phyloP scores from a whole-genome alignment of 257 asterid genomes.

The Solanum infundibuliforme region DNA sequence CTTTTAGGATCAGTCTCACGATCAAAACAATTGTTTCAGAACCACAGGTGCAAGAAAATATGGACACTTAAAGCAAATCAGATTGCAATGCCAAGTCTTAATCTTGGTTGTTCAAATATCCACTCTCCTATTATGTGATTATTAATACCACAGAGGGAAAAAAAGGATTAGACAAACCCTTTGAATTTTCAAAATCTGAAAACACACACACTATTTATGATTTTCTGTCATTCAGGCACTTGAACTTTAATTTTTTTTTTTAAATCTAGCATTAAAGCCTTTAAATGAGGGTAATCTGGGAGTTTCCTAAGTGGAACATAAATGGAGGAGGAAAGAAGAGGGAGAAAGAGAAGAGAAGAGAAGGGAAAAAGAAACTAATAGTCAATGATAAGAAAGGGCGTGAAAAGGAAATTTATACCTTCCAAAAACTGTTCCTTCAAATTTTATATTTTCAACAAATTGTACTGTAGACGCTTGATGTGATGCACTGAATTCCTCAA shows the following conservation, averaged over 20 bases:
- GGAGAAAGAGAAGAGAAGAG: background rate
- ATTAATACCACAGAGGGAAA: background rate
- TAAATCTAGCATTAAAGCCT: background rate
- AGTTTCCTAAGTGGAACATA: background rate
- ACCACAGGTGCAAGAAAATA: background rate
- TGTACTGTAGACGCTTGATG: constrained; percentile 80
- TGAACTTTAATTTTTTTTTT: background rate
- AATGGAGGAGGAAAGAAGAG: background rate
- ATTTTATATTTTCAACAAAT: constrained; percentile 32
- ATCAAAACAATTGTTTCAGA: background rate
- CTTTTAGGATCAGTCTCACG: background rate
- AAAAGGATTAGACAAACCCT: background rate
- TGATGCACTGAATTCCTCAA: constrained; percentile 64
- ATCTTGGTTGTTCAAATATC: background rate
- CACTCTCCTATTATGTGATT: background rate
- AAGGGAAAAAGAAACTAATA: background rate
- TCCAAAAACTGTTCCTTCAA: constrained; percentile 62
- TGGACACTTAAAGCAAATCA: background rate
- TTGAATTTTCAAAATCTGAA: background rate
- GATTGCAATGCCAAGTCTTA: background rate
- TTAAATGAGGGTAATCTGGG: background rate
- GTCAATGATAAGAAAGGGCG: background rate
- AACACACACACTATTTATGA: background rate
- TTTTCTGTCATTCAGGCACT: background rate
- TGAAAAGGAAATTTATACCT: constrained; percentile 31